Conservation (phyloP, 2,329 filamentous ascomycete species). For the Hymenoscyphus infarciens region DNA sequence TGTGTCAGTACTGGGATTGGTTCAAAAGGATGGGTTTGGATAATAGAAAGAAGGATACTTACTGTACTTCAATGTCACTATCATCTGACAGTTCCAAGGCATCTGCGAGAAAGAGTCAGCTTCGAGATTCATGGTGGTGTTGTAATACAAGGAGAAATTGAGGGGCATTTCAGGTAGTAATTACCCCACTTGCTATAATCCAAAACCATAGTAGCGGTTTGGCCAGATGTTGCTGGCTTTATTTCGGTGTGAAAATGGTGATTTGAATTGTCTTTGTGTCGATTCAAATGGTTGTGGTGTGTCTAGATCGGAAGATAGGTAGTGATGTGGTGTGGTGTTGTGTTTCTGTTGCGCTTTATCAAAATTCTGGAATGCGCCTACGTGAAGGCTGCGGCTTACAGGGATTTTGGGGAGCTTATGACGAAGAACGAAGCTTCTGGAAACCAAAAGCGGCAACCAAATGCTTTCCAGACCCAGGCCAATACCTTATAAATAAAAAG, state of each 20-base stretch:
- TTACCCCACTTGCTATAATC: slow-evolving; percentile 59
- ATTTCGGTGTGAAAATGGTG: not conserved
- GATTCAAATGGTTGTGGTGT: not conserved
- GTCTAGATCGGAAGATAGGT: not conserved
- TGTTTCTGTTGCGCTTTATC: too few species aligned
- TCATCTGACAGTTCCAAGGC: slow-evolving; percentile 96
- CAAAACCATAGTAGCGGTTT: slow-evolving; percentile 47
- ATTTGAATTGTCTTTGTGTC: not conserved
- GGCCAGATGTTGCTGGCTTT: not conserved
- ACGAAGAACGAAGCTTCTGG: too few species aligned
- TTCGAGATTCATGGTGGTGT: slow-evolving; percentile 30
- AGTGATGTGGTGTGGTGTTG: too few species aligned
- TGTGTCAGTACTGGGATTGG: not conserved
- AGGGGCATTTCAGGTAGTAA: slow-evolving; percentile 7
- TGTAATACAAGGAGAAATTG: not conserved
- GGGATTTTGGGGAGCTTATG: not conserved
- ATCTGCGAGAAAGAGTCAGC: slow-evolving; percentile 52
- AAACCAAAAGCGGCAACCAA: too few species aligned
- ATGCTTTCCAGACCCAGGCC: too few species aligned
- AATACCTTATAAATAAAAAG: too few species aligned
- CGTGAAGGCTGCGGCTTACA: not conserved
- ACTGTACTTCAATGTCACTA: slow-evolving; percentile 92
- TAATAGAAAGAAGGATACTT: slow-evolving; percentile 15
- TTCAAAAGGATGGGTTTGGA: not conserved
- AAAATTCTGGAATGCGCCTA: too few species aligned